Evolutionary conservation across 768 basidiomycete genomes (phyloP), one percentile per base, ranked within the genome.

Genomic region (Auricularia sp.): DNA sequence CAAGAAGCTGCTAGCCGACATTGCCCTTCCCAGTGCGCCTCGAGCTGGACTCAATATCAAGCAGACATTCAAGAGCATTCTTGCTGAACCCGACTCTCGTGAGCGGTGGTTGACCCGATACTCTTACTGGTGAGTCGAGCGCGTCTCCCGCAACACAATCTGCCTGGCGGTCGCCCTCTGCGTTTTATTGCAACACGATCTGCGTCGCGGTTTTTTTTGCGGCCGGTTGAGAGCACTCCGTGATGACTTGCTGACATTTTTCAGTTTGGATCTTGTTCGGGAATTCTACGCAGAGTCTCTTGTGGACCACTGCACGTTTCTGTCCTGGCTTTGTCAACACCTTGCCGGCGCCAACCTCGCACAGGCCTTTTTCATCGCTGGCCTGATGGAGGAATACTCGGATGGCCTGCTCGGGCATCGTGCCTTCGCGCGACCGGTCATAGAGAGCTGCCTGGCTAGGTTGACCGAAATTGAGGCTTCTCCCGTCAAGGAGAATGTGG

Each of bases 241-340:
- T 29, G 29, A 29, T 29, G 29, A 29, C 2, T 29, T 29, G 29
- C 29, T 29, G 29, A 29, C 62, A 67, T 18, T 67, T 42, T 36
- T 7, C 63, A 93, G 91, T 67, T 80, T 92, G 3, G 82, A 82
- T 68, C 77, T 94, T 3, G 75, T 93, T 47, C 84, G 88, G 34
- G 83, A 85, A 2, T 91, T 92, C 73, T 92, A 91, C 72, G 78
- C 83, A 0, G 91, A 94, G 72, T 88, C 89, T 33, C 79, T 94
- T 16, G 87, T 94, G 14, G 91, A 94, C 68, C 85, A 85, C 68
- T 81, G 81, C 45, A 86, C 88, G 0, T 91, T 92, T 73, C 80
- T 93, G 6, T 75, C 80, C 14, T 93, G 91, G 91, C 77, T 93
- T 33, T 86, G 90, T 21, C 84, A 88, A 65, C 89, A 92, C 71